Evolutionary conservation across 345 rosid species (phyloP).

Genomic region (Psidium guajava): DNA sequence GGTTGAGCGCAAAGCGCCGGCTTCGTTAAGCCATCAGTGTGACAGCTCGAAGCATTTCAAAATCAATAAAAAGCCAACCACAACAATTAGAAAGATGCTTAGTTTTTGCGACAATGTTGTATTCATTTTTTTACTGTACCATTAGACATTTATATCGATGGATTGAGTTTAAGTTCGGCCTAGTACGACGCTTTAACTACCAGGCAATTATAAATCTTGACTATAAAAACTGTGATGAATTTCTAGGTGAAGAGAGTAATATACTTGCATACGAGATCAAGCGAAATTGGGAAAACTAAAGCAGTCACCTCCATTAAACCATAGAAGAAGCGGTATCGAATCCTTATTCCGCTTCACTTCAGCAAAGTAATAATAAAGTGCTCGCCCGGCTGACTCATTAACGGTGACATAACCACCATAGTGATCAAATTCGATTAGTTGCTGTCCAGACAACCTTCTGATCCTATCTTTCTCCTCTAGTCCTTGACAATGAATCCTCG

Average conservation of each 20-base stretch:
- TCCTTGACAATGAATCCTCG: conserved; percentile 14
- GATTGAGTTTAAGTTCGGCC: background rate
- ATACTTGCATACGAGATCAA: background rate
- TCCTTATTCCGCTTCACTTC: conserved; percentile 35
- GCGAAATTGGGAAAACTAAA: background rate
- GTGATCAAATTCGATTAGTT: conserved; percentile 37
- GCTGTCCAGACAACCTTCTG: conserved; percentile 46
- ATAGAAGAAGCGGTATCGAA: conserved; percentile 61
- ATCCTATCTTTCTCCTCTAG: conserved; percentile 18
- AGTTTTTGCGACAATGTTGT: background rate
- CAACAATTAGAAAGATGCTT: background rate
- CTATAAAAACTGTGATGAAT: background rate
- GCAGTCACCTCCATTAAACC: conserved; percentile 80
- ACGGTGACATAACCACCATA: conserved; percentile 66
- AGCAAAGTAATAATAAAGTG: conserved; percentile 53
- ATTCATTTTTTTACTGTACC: too few species aligned
- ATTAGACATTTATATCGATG: background rate
- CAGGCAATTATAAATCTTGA: background rate
- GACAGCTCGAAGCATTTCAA: background rate
- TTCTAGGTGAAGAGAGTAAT: background rate
- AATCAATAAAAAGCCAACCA: background rate
- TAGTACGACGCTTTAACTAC: background rate
- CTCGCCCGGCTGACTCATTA: conserved; percentile 41
- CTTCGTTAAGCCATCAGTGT: background rate
- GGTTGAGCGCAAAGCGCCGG: too few species aligned